phyloP scores from a whole-genome alignment of 2,329 filamentous ascomycete species.

The Calonectria honghensis region DNA sequence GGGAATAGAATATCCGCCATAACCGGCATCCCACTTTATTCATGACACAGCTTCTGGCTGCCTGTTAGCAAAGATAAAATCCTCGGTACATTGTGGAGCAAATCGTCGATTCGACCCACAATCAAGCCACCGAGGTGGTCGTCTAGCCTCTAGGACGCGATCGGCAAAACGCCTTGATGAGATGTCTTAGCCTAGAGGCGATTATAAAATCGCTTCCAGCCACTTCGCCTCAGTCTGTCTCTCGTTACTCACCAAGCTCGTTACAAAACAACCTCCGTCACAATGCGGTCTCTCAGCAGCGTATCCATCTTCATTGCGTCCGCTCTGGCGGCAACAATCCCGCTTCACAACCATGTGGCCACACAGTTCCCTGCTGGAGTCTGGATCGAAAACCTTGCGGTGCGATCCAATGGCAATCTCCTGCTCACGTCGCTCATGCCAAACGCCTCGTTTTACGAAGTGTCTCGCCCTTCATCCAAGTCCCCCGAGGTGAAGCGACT shows the following conservation, averaged over 20 bases:
- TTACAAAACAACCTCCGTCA: no score
- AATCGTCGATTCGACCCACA: neutral
- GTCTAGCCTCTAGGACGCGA: constrained; percentile 3
- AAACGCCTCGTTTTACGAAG: constrained; percentile 20
- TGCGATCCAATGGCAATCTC: constrained; percentile 18
- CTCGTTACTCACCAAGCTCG: neutral
- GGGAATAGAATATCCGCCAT: neutral
- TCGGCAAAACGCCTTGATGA: neutral
- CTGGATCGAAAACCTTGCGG: constrained; percentile 25
- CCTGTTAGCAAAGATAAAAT: neutral
- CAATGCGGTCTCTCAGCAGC: neutral
- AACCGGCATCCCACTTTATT: neutral
- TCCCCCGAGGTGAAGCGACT: constrained; percentile 4
- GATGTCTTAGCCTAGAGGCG: constrained; percentile 3
- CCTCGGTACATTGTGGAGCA: neutral
- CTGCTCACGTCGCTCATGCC: constrained; percentile 12
- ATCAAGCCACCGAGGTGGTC: neutral
- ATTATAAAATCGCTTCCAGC: constrained; percentile 13
- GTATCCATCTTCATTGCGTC: neutral
- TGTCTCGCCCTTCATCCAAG: neutral
- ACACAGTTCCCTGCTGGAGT: neutral
- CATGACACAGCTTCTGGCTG: neutral
- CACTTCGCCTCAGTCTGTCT: neutral
- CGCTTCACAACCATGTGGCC: constrained; percentile 7
- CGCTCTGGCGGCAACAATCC: constrained; percentile 2